These are phyloP conservation scores for Phytopythium boreale DNA, from an alignment of 352 stramenopile genomes.

Conservation along the genomic window DNA sequence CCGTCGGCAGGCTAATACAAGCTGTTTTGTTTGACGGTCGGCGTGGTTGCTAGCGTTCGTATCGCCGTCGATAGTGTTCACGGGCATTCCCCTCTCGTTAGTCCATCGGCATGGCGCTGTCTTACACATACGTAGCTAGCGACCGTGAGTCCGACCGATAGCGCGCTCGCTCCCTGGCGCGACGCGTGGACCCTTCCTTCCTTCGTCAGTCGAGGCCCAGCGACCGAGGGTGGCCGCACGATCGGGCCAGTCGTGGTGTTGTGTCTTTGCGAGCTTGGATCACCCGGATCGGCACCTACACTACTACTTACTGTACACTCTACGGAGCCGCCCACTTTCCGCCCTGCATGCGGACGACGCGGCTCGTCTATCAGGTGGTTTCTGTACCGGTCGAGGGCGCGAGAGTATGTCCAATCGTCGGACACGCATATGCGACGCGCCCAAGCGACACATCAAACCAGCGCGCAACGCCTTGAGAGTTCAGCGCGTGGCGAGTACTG, in stretches of 20 bases:
- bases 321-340: not conserved
- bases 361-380: not conserved
- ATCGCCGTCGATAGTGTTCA: not conserved
- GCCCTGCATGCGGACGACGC: not conserved
- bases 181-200: not conserved
- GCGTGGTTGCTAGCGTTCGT: not conserved
- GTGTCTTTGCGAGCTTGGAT: not conserved
- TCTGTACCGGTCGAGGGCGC: not conserved
- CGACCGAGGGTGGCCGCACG: not conserved
- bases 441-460: constrained; percentile 1
- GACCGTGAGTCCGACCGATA: too few species aligned
- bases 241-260: not conserved
- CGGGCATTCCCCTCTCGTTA: not conserved
- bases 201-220: not conserved
- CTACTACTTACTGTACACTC: too few species aligned
- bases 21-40: not conserved
- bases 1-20: constrained; percentile 39
- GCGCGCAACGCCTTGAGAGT: not conserved
- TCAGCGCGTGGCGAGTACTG: not conserved
- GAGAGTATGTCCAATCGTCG: not conserved
- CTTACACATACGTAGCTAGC: too few species aligned
- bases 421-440: not conserved
- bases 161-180: not conserved
- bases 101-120: not conserved
- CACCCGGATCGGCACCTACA: not conserved